Evolutionary conservation across 164 flowering plant genomes (phyloP).

Genomic region (Umbellularia californica): DNA sequence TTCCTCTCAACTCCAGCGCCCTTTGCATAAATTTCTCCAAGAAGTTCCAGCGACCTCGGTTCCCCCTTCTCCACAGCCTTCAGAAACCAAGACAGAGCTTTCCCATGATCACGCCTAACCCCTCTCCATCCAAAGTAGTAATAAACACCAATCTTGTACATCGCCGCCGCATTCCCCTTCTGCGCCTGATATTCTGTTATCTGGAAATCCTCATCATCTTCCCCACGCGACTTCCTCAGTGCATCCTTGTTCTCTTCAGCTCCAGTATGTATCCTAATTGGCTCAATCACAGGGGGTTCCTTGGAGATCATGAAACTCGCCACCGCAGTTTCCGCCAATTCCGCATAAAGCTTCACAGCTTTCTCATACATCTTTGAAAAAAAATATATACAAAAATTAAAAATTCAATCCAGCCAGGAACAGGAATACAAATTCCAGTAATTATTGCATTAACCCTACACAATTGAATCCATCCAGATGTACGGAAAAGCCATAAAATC

Average conservation of each 20-base stretch:
- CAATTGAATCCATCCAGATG: background rate
- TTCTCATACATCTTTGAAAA: conserved; percentile 66
- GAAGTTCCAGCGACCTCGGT: conserved; percentile 90
- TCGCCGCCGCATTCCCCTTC: conserved; percentile 86
- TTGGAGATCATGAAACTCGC: conserved; percentile 85
- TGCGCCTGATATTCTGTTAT: conserved; percentile 89
- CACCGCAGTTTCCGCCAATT: conserved; percentile 80
- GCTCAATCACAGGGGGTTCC: conserved; percentile 80
- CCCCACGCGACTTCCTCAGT: conserved; percentile 85
- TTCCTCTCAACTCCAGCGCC: conserved; percentile 96
- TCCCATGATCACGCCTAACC: conserved; percentile 72
- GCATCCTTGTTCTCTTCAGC: conserved; percentile 93
- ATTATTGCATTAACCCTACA: background rate
- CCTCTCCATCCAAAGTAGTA: conserved; percentile 96
- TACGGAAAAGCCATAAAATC: background rate
- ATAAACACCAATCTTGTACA: conserved; percentile 81
- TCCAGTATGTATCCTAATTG: conserved; percentile 79
- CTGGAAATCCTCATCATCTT: conserved; percentile 96
- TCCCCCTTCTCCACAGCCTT: conserved; percentile 95
- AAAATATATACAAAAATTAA: conserved; percentile 14
- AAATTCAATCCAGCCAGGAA: background rate
- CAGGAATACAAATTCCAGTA: background rate
- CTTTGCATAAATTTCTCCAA: conserved; percentile 95
- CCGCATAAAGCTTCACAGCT: conserved; percentile 85
- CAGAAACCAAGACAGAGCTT: conserved; percentile 79